These are phyloP conservation scores for Geoglossum glabrum DNA, from an alignment of 495 filamentous ascomycete species.

Conservation along the genomic window DNA sequence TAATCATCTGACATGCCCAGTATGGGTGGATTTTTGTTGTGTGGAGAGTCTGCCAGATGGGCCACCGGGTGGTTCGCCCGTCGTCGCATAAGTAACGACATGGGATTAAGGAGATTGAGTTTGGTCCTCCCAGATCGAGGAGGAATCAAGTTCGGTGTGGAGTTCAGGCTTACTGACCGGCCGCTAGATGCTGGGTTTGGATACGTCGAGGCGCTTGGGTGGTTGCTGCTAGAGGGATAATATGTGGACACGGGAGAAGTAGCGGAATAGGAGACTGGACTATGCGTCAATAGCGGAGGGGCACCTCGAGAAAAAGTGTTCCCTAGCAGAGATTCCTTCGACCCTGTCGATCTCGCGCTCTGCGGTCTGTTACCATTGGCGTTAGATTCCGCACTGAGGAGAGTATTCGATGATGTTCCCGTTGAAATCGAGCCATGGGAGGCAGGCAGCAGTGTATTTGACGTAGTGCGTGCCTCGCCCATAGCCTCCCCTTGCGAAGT, in stretches of 20 bases:
- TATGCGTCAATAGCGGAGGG: background rate
- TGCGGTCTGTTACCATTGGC: background rate
- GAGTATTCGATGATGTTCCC: background rate
- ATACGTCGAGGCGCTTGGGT: background rate
- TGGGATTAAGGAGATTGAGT: conserved; percentile 48
- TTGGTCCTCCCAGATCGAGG: conserved; percentile 29
- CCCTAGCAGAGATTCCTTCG: background rate
- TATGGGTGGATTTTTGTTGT: background rate
- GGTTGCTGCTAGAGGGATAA: background rate
- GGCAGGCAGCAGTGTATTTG: background rate
- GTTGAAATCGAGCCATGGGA: background rate
- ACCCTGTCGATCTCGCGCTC: background rate
- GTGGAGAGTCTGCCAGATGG: conserved; percentile 7
- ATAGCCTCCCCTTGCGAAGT: background rate
- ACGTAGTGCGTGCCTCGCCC: background rate
- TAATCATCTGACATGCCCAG: conserved; percentile 41
- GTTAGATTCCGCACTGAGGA: background rate
- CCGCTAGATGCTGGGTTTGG: background rate
- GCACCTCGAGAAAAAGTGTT: background rate
- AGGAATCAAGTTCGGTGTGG: too few relatives aligned
- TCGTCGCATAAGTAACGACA: conserved; percentile 38
- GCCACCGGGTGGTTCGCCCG: conserved; percentile 35
- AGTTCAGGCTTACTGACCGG: background rate
- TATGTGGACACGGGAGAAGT: background rate
- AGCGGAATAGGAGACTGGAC: background rate